A percentile compares a stretch with the other conserved stretches of the same genome.
phyloP scores from a whole-genome alignment of 2,329 filamentous ascomycete genomes.

The Chaetomiaceae sp. region DNA sequence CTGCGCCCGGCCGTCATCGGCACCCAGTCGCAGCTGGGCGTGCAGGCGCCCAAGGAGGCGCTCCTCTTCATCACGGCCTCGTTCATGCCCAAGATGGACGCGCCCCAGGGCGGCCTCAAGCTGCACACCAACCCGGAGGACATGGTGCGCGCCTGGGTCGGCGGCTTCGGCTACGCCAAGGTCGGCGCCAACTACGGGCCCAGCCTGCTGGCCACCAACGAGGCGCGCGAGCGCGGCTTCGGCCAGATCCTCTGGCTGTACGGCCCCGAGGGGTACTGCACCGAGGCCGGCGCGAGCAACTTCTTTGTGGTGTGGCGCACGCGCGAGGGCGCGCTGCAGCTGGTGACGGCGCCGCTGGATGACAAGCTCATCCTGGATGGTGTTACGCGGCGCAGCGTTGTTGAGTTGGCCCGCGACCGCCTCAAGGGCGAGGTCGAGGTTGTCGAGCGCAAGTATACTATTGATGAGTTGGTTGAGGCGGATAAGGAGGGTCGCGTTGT shows the following conservation, averaged over 20 bases:
- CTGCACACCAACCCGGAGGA: conserved; percentile 76
- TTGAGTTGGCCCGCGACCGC: conserved; percentile 65
- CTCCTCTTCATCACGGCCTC: conserved; percentile 76
- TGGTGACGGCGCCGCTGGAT: conserved; percentile 79
- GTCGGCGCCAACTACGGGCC: conserved; percentile 93
- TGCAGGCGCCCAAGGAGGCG: conserved; percentile 75
- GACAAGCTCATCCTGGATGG: conserved; percentile 83
- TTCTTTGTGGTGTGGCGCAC: conserved; percentile 81
- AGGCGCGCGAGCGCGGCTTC: conserved; percentile 69
- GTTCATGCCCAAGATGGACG: conserved; percentile 55
- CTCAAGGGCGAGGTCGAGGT: conserved; percentile 60
- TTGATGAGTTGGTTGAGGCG: conserved; percentile 70
- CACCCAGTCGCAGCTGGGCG: conserved; percentile 73
- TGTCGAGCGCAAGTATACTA: conserved; percentile 78
- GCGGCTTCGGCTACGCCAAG: conserved; percentile 88
- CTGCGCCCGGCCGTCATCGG: conserved; percentile 84
- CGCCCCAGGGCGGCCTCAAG: conserved; percentile 55
- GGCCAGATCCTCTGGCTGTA: conserved; percentile 95
- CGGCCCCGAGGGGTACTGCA: conserved; percentile 70
- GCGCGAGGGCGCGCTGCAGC: conserved; percentile 54
- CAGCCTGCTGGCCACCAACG: conserved; percentile 68
- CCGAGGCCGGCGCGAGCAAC: conserved; percentile 87
- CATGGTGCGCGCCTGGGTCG: conserved; percentile 86
- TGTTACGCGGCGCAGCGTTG: conserved; percentile 75
- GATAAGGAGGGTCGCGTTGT: conserved; percentile 69